phyloP scores from a whole-genome alignment of 2,329 filamentous ascomycete species.

The Gliomastix tumulicola region DNA sequence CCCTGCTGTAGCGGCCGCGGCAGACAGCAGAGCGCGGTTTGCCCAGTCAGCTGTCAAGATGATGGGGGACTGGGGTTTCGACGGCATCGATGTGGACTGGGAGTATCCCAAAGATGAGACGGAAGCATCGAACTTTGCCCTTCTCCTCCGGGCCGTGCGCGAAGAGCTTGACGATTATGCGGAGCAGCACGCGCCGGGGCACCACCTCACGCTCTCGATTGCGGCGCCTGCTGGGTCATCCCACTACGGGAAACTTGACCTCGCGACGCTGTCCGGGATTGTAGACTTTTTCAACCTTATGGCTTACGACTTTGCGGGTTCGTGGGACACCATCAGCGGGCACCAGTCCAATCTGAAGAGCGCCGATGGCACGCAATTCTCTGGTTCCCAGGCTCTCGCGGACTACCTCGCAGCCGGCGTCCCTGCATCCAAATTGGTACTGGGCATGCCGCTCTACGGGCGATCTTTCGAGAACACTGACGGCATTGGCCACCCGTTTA shows the following conservation, averaged over 20 bases:
- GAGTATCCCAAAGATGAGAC: slow-evolving; percentile 37
- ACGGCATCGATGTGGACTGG: slow-evolving; percentile 52
- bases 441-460: slow-evolving; percentile 77
- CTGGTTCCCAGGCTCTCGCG: slow-evolving; percentile 53
- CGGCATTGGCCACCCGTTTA: slow-evolving; percentile 12
- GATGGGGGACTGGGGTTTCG: slow-evolving; percentile 59
- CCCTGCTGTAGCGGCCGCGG: slow-evolving; percentile 23
- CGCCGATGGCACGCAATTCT: slow-evolving; percentile 58
- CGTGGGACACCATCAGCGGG: slow-evolving; percentile 55
- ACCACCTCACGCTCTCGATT: slow-evolving; percentile 44
- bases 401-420: slow-evolving; percentile 60
- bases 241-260: slow-evolving; percentile 39
- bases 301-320: slow-evolving; percentile 68
- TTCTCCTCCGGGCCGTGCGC: slow-evolving; percentile 32
- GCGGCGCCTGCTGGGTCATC: slow-evolving; percentile 38
- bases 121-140: slow-evolving; percentile 30
- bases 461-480: slow-evolving; percentile 49
- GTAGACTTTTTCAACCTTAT: slow-evolving; percentile 57
- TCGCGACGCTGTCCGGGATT: slow-evolving; percentile 34
- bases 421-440: slow-evolving; percentile 56
- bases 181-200: slow-evolving; percentile 26
- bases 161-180: slow-evolving; percentile 38
- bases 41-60: slow-evolving; percentile 61
- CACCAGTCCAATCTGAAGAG: slow-evolving; percentile 64
- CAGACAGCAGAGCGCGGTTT: slow-evolving; percentile 59